These are phyloP conservation scores for Cynara cardunculus DNA, from an alignment of 129 eudicot species.

Conservation along the genomic window DNA sequence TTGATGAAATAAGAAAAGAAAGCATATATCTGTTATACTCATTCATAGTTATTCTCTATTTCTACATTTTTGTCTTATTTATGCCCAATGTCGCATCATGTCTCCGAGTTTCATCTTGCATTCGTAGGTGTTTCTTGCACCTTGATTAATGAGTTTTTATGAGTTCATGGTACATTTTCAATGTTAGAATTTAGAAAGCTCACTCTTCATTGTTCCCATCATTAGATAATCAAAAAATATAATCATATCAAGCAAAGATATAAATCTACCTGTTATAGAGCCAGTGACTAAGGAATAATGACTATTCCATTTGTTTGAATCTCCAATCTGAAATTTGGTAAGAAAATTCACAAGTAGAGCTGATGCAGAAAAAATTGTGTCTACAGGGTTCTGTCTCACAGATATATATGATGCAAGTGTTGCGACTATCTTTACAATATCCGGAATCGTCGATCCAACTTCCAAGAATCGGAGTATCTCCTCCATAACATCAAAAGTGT, in stretches of 20 bases:
- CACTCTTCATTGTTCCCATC: neutral
- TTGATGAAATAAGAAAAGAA: neutral
- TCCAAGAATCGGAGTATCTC: slow-evolving; percentile 43
- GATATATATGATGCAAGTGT: slow-evolving; percentile 61
- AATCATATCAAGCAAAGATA: slow-evolving; percentile 4
- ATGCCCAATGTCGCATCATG: neutral
- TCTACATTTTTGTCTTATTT: neutral
- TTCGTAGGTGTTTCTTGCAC: neutral
- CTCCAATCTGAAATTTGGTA: slow-evolving; percentile 49
- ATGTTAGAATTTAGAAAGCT: neutral
- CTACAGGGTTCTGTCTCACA: slow-evolving; percentile 50
- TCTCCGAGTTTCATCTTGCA: slow-evolving; percentile 8
- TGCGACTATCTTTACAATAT: slow-evolving; percentile 46
- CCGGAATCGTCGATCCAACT: slow-evolving; percentile 38
- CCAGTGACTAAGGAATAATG: slow-evolving; percentile 45
- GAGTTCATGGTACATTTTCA: slow-evolving; percentile 7
- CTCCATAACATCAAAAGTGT: slow-evolving; percentile 54
- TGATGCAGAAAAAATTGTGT: slow-evolving; percentile 62
- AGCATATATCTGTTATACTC: neutral
- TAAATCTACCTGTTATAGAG: slow-evolving; percentile 59
- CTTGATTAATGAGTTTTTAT: slow-evolving; percentile 7
- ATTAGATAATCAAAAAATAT: neutral
- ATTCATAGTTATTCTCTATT: slow-evolving; percentile 8
- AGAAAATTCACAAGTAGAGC: slow-evolving; percentile 51
- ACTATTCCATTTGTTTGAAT: slow-evolving; percentile 42